phyloP scores from a whole-genome alignment of 257 asterid species.

The Salvia splendens region DNA sequence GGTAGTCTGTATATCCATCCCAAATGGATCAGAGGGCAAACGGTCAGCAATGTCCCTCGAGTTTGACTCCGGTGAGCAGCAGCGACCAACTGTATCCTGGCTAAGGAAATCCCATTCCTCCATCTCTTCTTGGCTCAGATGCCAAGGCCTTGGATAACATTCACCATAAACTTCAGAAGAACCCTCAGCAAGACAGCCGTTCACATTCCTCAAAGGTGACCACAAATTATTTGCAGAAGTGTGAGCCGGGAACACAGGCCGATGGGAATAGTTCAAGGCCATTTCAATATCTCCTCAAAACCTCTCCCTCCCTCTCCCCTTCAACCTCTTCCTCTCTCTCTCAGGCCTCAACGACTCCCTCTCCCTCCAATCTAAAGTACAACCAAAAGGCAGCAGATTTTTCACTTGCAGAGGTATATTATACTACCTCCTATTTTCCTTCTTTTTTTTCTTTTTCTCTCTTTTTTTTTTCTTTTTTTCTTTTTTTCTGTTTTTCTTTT shows the following conservation, averaged over 20 bases:
- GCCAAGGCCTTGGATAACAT: constrained; percentile 44
- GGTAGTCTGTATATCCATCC: constrained; percentile 74
- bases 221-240: constrained; percentile 61
- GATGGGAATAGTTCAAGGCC: constrained; percentile 88
- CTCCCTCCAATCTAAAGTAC: neutral
- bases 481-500: neutral
- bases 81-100: constrained; percentile 44
- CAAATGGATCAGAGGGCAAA: constrained; percentile 93
- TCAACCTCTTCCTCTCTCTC: neutral
- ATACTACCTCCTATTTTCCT: neutral
- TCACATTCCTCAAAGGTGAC: constrained; percentile 63
- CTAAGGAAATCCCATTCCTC: constrained; percentile 43
- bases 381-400: constrained; percentile 19
- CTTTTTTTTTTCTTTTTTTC: neutral
- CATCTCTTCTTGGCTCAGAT: constrained; percentile 39
- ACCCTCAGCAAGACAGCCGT: constrained; percentile 68
- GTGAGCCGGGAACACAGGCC: constrained; percentile 56
- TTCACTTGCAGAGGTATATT: constrained; percentile 6
- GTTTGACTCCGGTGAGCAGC: constrained; percentile 48
- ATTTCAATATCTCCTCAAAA: constrained; percentile 56
- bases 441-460: neutral
- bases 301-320: neutral
- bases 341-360: neutral
- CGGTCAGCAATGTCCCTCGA: constrained; percentile 59
- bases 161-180: constrained; percentile 57